Conservation (phyloP, 192 early-diverging fungal species). For the Coemansia asiatica region DNA sequence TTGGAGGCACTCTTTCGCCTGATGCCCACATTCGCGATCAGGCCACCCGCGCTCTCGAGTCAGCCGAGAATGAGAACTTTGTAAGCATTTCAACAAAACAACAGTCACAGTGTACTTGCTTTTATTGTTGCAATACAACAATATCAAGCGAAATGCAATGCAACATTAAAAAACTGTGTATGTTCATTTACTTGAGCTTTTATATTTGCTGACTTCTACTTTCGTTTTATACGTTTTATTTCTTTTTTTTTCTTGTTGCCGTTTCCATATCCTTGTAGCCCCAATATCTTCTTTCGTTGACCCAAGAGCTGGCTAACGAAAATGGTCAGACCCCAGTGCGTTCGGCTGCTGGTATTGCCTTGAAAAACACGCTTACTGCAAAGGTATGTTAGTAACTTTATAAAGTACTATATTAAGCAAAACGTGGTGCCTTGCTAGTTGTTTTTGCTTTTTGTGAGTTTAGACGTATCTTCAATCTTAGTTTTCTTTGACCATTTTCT, state of each 20-base stretch:
- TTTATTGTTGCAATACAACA: constrained; percentile 8
- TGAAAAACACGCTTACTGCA: constrained; percentile 91
- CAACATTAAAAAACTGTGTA: background rate
- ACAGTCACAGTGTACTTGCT: constrained; percentile 9
- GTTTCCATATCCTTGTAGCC: constrained; percentile 47
- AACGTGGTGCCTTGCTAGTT: background rate
- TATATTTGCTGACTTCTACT: background rate
- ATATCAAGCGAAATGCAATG: constrained; percentile 3
- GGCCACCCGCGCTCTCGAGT: constrained; percentile 74
- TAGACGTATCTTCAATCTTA: background rate
- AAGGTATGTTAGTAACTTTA: constrained; percentile 60
- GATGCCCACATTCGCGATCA: constrained; percentile 79
- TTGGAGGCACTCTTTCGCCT: constrained; percentile 77
- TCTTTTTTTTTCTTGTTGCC: background rate
- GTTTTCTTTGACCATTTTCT: too few species aligned
- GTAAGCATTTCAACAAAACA: constrained; percentile 58
- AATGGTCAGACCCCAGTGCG: constrained; percentile 64
- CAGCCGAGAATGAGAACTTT: constrained; percentile 74
- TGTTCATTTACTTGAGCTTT: background rate
- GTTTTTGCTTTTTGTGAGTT: background rate
- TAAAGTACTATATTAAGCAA: background rate
- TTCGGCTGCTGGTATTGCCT: constrained; percentile 79
- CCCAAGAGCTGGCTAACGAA: constrained; percentile 84
- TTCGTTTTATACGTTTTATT: too few species aligned
- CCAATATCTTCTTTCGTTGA: constrained; percentile 67